Evolutionary conservation across 768 basidiomycete species (phyloP).

Genomic region (Boletus sp.): DNA sequence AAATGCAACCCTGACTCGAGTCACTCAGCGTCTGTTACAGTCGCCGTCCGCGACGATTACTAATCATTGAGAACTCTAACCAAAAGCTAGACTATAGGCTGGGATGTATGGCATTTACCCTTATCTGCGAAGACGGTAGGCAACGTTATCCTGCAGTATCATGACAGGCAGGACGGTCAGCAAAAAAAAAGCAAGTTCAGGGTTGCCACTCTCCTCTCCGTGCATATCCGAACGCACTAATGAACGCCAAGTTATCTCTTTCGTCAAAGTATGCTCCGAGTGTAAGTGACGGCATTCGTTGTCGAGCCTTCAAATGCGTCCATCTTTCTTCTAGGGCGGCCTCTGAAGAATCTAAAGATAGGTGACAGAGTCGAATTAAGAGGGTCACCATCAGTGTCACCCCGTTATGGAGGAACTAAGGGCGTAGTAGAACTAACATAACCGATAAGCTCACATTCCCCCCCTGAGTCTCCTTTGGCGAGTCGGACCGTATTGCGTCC

Average conservation of each 20-base stretch:
- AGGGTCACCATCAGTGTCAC: neutral
- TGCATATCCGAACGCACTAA: neutral
- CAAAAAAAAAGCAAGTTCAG: too few relatives aligned
- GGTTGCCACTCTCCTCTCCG: neutral
- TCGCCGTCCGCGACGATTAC: slow-evolving; percentile 4
- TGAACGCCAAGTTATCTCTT: neutral
- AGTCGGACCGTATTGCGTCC: neutral
- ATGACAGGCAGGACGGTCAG: too few relatives aligned
- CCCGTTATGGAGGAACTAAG: slow-evolving; percentile 3
- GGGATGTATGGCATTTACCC: too few relatives aligned
- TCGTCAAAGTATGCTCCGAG: neutral
- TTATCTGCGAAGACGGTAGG: too few relatives aligned
- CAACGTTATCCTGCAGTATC: too few relatives aligned
- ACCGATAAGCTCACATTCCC: neutral
- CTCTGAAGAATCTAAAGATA: slow-evolving; percentile 6
- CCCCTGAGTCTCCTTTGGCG: too few relatives aligned
- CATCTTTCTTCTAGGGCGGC: neutral
- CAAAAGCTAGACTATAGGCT: neutral
- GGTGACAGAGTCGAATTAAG: neutral
- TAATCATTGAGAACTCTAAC: slow-evolving; percentile 5
- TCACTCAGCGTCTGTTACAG: neutral
- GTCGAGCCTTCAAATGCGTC: neutral
- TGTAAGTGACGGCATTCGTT: neutral
- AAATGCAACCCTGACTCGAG: slow-evolving; percentile 8
- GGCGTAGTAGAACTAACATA: neutral